Conservation (phyloP, 2,329 filamentous ascomycete species). For the Capronia americana region DNA sequence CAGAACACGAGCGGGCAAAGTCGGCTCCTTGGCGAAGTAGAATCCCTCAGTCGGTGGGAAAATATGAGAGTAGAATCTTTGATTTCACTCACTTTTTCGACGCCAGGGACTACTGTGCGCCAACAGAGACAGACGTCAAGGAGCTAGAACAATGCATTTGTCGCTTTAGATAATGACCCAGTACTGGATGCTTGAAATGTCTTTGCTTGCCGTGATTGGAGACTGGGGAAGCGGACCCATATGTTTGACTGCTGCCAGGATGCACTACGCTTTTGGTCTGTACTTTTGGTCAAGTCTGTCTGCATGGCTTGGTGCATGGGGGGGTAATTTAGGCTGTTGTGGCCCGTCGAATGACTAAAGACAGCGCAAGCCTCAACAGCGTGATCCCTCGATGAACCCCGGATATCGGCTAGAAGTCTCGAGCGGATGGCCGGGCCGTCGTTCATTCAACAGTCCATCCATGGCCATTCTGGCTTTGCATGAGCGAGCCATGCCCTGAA, state of each 20-base stretch:
- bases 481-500: not conserved
- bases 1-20: slow-evolving; percentile 10
- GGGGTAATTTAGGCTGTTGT: slow-evolving; percentile 17
- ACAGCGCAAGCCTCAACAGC: not conserved
- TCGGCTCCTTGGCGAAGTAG: slow-evolving; percentile 15
- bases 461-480: not conserved
- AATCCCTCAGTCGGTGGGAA: slow-evolving; percentile 8
- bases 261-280: not conserved
- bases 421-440: slow-evolving; percentile 2
- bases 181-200: not conserved
- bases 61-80: slow-evolving; percentile 17
- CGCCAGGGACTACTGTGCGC: slow-evolving; percentile 1
- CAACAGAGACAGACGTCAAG: slow-evolving; percentile 4
- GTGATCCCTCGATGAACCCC: slow-evolving; percentile 12
- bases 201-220: not conserved
- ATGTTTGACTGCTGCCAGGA: not conserved
- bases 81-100: slow-evolving; percentile 19
- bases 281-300: slow-evolving; percentile 8
- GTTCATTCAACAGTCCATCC: not conserved
- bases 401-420: slow-evolving; percentile 20
- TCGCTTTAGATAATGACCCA: not conserved
- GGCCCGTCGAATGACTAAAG: slow-evolving; percentile 6
- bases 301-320: not conserved
- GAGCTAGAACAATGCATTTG: not conserved
- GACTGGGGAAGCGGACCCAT: not conserved